Evolutionary conservation across 1,284 basidiomycete genomes (phyloP).

Genomic region (Heterobasidion occidentale): DNA sequence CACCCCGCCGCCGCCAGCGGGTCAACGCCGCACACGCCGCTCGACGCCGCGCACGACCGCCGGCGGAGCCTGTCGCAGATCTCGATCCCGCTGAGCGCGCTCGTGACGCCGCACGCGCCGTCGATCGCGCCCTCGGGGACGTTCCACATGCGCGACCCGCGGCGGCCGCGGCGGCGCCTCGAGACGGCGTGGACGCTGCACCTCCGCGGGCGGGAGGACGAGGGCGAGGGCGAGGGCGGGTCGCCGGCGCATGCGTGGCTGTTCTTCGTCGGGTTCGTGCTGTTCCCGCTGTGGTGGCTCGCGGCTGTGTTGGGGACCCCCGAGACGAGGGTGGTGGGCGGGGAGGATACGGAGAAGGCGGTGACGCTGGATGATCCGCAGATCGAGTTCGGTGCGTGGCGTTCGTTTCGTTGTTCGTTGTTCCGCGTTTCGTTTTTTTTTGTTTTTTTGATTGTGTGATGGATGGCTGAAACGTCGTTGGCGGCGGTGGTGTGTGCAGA

Average conservation of each 20-base stretch:
- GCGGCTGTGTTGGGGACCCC: constrained; percentile 53
- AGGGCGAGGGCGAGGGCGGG: constrained; percentile 50
- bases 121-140: constrained; percentile 46
- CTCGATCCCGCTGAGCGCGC: constrained; percentile 71
- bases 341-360: constrained; percentile 54
- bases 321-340: constrained; percentile 52
- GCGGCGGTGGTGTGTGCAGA: constrained; percentile 30
- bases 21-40: constrained; percentile 8
- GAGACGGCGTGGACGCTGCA: constrained; percentile 54
- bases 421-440: neutral
- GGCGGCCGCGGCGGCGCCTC: constrained; percentile 48
- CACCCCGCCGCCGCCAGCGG: constrained; percentile 6
- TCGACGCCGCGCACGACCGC: constrained; percentile 25
- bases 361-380: constrained; percentile 72
- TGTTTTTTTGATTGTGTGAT: constrained; percentile 1
- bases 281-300: constrained; percentile 75
- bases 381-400: constrained; percentile 58
- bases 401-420: neutral
- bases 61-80: constrained; percentile 42
- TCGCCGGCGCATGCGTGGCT: constrained; percentile 67
- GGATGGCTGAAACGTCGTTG: neutral
- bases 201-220: constrained; percentile 36
- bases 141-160: constrained; percentile 75
- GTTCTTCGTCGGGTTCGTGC: constrained; percentile 65
- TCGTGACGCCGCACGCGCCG: constrained; percentile 69